Evolutionary conservation across 2,329 filamentous ascomycete genomes (phyloP).

Genomic region (Juglanconis sp.): DNA sequence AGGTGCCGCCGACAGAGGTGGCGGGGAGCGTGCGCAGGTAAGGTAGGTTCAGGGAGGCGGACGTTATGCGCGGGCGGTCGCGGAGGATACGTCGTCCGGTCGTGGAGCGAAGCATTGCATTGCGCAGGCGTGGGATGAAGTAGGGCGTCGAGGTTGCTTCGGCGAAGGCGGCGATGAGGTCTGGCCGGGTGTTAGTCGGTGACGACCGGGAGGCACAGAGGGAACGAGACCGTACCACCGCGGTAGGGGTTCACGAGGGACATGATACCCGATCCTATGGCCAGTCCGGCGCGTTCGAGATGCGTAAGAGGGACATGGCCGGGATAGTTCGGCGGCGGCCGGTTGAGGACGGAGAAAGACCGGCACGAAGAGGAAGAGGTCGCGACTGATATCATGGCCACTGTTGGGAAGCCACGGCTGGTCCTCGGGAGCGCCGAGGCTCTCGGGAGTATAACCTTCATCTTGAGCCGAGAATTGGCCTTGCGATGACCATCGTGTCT

Average conservation of each 20-base stretch:
- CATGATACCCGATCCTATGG: conserved; percentile 60
- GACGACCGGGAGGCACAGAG: neutral
- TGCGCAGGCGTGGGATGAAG: conserved; percentile 87
- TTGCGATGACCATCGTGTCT: conserved; percentile 7
- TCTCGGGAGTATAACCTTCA: conserved; percentile 11
- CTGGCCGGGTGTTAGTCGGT: conserved; percentile 39
- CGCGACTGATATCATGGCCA: neutral
- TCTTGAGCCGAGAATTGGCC: conserved; percentile 2
- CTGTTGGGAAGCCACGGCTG: neutral
- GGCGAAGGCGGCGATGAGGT: conserved; percentile 90
- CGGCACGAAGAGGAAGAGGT: conserved; percentile 3
- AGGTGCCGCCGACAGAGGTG: conserved; percentile 75
- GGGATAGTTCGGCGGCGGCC: conserved; percentile 82
- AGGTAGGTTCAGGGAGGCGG: conserved; percentile 63
- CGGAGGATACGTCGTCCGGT: conserved; percentile 90
- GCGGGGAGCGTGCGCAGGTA: conserved; percentile 69
- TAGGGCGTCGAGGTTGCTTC: conserved; percentile 93
- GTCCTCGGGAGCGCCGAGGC: conserved; percentile 6
- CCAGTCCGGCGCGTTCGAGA: conserved; percentile 71
- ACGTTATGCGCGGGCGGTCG: conserved; percentile 84
- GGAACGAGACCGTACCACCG: conserved; percentile 53
- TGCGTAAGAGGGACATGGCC: conserved; percentile 86
- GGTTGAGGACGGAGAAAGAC: conserved; percentile 77
- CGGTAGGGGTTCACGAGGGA: conserved; percentile 73
- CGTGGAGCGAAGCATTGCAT: conserved; percentile 81